phyloP scores from a whole-genome alignment of 164 flowering plant genomes.

The Cinnamomum micranthum region DNA sequence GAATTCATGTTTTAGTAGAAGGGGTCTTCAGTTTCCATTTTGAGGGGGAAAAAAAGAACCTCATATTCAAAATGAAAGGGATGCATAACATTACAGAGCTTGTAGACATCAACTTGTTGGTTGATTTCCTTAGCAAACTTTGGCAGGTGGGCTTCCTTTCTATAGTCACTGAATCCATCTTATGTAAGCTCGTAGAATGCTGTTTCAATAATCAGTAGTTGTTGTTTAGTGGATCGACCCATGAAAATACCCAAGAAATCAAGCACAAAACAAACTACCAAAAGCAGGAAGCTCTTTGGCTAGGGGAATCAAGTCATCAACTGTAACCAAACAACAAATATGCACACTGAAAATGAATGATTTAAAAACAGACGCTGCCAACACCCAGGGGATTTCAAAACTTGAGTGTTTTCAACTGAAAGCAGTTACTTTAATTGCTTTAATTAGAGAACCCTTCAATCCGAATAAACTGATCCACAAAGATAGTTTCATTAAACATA shows the following conservation, averaged over 20 bases:
- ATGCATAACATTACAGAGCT: slow-evolving; percentile 42
- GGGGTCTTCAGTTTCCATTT: neutral
- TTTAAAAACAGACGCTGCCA: too few relatives aligned
- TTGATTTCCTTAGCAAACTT: slow-evolving; percentile 31
- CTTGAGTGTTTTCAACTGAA: neutral
- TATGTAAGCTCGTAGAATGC: slow-evolving; percentile 19
- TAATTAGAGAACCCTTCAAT: too few relatives aligned
- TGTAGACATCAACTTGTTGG: slow-evolving; percentile 34
- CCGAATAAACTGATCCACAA: too few relatives aligned
- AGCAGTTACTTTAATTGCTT: too few relatives aligned
- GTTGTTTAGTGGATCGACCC: neutral
- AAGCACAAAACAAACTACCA: neutral
- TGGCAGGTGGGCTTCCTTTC: slow-evolving; percentile 15
- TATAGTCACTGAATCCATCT: slow-evolving; percentile 13
- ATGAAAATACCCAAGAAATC: neutral
- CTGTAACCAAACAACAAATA: too few relatives aligned
- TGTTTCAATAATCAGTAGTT: neutral
- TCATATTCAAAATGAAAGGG: neutral
- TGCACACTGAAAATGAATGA: too few relatives aligned
- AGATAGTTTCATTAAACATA: too few relatives aligned
- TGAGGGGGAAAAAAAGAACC: too few relatives aligned
- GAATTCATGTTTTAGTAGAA: neutral
- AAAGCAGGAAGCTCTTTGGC: neutral
- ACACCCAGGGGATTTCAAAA: neutral
- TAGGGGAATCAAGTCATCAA: too few relatives aligned